Conservation (phyloP, 208 protist species). For the Trypanosoma platydactyli region DNA sequence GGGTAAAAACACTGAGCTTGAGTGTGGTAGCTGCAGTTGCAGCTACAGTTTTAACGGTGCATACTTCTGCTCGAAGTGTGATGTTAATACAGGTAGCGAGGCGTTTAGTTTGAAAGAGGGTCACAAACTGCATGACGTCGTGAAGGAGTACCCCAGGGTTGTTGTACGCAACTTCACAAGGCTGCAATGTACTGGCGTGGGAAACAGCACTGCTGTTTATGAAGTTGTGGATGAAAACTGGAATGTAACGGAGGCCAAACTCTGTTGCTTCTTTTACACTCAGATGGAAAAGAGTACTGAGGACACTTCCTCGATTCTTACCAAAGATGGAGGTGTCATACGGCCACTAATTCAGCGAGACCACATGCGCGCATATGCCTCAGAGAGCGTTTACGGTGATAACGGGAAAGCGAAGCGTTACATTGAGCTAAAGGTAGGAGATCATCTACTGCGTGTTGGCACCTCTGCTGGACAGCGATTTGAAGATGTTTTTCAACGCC, state of each 20-base stretch:
- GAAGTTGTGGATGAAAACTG: slow-evolving; percentile 12
- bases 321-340: neutral
- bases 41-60: slow-evolving; percentile 18
- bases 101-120: neutral
- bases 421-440: slow-evolving; percentile 30
- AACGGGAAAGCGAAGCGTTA: neutral
- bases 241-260: slow-evolving; percentile 16
- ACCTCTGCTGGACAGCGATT: slow-evolving; percentile 19
- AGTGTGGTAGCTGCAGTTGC: slow-evolving; percentile 3
- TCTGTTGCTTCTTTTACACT: slow-evolving; percentile 23
- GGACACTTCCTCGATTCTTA: neutral
- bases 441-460: slow-evolving; percentile 24
- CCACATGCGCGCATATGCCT: slow-evolving; percentile 19
- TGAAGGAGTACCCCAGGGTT: slow-evolving; percentile 14
- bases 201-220: slow-evolving; percentile 4
- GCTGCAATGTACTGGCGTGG: neutral
- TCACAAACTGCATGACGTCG: neutral
- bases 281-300: slow-evolving; percentile 1
- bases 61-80: slow-evolving; percentile 18
- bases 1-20: neutral
- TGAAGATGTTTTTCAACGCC: slow-evolving; percentile 30
- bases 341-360: slow-evolving; percentile 21
- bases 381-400: slow-evolving; percentile 4
- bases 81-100: neutral
- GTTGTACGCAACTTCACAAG: slow-evolving; percentile 25